Conservation (phyloP, 1,284 basidiomycete genomes). For the Chalciporus piperatoides region DNA sequence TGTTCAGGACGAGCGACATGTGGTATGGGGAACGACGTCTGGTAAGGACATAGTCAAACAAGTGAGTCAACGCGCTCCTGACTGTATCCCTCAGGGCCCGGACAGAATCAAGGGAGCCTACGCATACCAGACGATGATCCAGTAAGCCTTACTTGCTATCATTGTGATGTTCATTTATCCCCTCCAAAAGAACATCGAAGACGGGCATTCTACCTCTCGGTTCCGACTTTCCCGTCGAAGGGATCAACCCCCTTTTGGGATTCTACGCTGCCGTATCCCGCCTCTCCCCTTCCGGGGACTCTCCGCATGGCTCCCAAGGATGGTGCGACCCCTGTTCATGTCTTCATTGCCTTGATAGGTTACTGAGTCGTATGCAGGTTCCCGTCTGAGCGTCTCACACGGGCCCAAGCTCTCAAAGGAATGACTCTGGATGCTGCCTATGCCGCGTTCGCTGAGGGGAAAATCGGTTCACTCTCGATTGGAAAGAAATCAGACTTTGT, state of each 20-base stretch:
- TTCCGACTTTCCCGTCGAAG: constrained; percentile 90
- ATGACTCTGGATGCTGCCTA: constrained; percentile 89
- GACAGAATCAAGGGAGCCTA: constrained; percentile 84
- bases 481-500: constrained; percentile 89
- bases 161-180: not conserved
- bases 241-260: constrained; percentile 73
- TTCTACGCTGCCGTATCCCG: constrained; percentile 87
- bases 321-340: constrained; percentile 53
- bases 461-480: constrained; percentile 61
- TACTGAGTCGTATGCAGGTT: constrained; percentile 48
- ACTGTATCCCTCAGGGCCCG: constrained; percentile 51
- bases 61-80: not conserved
- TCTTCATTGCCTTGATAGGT: not conserved
- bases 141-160: constrained; percentile 40
- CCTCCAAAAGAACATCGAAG: constrained; percentile 34
- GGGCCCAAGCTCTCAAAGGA: constrained; percentile 73
- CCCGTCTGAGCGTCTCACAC: constrained; percentile 64
- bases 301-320: constrained; percentile 77
- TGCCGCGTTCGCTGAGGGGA: constrained; percentile 75
- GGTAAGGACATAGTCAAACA: constrained; percentile 38
- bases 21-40: constrained; percentile 80
- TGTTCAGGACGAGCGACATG: constrained; percentile 82
- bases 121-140: constrained; percentile 76
- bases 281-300: constrained; percentile 62
- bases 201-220: constrained; percentile 70